phyloP scores from a whole-genome alignment of 805 yeast species.

The Wickerhamomyces alni region DNA sequence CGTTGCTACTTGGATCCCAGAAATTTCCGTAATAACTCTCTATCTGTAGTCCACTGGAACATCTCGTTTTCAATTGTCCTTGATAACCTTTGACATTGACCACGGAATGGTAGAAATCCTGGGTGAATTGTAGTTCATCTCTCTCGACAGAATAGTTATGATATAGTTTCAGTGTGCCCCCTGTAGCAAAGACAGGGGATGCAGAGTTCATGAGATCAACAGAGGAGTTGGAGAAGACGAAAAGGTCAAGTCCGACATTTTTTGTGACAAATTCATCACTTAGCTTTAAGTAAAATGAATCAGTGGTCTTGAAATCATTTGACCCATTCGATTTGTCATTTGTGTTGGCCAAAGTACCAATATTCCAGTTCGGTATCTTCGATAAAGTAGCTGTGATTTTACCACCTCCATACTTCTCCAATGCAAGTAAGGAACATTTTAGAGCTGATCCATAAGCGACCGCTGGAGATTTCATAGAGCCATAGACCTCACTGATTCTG shows the following conservation, averaged over 20 bases:
- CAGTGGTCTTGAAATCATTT: slow-evolving; percentile 50
- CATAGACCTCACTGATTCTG: slow-evolving; percentile 43
- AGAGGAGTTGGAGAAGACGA: slow-evolving; percentile 56
- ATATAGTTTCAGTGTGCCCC: slow-evolving; percentile 65
- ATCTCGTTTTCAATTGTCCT: slow-evolving; percentile 77
- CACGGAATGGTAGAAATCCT: slow-evolving; percentile 52
- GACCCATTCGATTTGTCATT: slow-evolving; percentile 34
- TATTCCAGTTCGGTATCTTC: slow-evolving; percentile 73
- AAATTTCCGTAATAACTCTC: slow-evolving; percentile 63
- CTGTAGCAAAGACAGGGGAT: slow-evolving; percentile 54
- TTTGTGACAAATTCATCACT: slow-evolving; percentile 48
- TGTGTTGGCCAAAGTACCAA: slow-evolving; percentile 50
- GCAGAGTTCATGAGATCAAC: slow-evolving; percentile 76
- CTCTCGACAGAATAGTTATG: slow-evolving; percentile 58
- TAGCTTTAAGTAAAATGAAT: slow-evolving; percentile 54
- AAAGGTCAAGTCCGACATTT: slow-evolving; percentile 73
- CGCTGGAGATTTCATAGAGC: slow-evolving; percentile 38
- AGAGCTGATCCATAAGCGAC: slow-evolving; percentile 79
- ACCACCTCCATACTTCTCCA: slow-evolving; percentile 72
- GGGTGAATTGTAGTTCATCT: slow-evolving; percentile 62
- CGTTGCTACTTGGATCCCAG: slow-evolving; percentile 36
- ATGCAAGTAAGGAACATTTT: slow-evolving; percentile 56
- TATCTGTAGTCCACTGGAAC: slow-evolving; percentile 83
- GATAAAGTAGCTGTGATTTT: slow-evolving; percentile 67
- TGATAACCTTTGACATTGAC: slow-evolving; percentile 60